Base-by-base conservation (phyloP, 805 yeast species). In the Lipomyces yamadae region DNA sequence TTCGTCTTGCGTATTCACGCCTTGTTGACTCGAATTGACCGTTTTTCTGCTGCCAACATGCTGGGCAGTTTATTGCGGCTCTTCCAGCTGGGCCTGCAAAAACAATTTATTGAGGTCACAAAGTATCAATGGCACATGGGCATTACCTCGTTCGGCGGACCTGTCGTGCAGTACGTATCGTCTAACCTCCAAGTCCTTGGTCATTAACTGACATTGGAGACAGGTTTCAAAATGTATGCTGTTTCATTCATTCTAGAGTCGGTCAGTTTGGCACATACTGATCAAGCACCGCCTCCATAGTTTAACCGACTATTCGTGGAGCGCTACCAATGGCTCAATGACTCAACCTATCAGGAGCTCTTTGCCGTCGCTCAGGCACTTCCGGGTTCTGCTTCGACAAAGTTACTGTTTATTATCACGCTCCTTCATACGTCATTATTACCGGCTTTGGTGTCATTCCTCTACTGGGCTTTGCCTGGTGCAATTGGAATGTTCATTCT, bases 311-410 rank as follows among this genome's bases (percentile, higher is more conserved):
- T 65, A 11, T 68, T 68, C 42, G 69, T 68, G 11, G 64, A 68
- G 56, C 62, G 66, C 35, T 62, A 65, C 33, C 61, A 65, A 35
- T 65, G 70, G 69, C 66, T 67, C 7, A 59, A 45, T 56, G 70
- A 67, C 39, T 35, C 56, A 11, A 65, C 66, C 3, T 67, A 65
- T 24, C 69, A 67, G 56, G 69, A 67, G 48, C 63, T 65, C 32
- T 67, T 65, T 48, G 69, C 63, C 4, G 61, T 67, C 32, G 69
- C 69, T 6, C 66, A 67, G 48, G 62, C 70, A 3, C 58, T 67
- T 2, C 71, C 71, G 11, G 71, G 71, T 29, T 63, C 71, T n/a
- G 71, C 67, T 10, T 65, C 69, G 29, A 68, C 71, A 2, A 65
- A 68, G 62, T 35, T 68, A 52, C 54, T 66, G 24, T 68, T 65